phyloP scores from a whole-genome alignment of 768 basidiomycete species.

The Rhizopogon vesiculosus region DNA sequence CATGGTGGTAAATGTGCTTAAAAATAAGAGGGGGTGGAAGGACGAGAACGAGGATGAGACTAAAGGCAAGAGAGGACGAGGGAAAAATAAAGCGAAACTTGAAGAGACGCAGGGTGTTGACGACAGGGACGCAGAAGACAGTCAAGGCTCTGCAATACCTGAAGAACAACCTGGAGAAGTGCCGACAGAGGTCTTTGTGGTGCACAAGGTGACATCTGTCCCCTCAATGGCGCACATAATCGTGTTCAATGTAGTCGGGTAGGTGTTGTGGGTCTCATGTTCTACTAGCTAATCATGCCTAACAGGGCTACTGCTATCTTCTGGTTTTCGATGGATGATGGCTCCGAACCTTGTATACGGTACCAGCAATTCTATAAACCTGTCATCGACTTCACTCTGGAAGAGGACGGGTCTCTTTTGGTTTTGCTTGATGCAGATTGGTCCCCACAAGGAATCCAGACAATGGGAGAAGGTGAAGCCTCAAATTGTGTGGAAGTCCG shows the following conservation, averaged over 20 bases:
- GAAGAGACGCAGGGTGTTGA: slow-evolving; percentile 17
- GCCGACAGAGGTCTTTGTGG: slow-evolving; percentile 39
- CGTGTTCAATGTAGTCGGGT: slow-evolving; percentile 76
- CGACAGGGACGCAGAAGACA: slow-evolving; percentile 18
- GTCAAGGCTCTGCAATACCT: slow-evolving; percentile 5
- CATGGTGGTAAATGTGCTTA: slow-evolving; percentile 30
- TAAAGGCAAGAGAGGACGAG: slow-evolving; percentile 11
- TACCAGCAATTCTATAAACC: slow-evolving; percentile 52
- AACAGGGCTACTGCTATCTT: slow-evolving; percentile 69
- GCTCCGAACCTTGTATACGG: slow-evolving; percentile 20
- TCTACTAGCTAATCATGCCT: neutral
- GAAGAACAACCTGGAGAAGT: neutral
- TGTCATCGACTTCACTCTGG: slow-evolving; percentile 52
- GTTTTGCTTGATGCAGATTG: slow-evolving; percentile 48
- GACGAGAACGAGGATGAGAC: slow-evolving; percentile 23
- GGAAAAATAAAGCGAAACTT: slow-evolving; percentile 11
- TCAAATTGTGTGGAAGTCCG: slow-evolving; percentile 24
- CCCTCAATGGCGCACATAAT: slow-evolving; percentile 33
- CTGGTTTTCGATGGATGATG: slow-evolving; percentile 29
- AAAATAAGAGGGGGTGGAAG: slow-evolving; percentile 24
- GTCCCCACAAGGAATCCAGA: slow-evolving; percentile 10
- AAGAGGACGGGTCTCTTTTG: slow-evolving; percentile 35
- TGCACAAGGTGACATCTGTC: slow-evolving; percentile 51
- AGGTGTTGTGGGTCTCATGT: slow-evolving; percentile 16
- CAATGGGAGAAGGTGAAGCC: slow-evolving; percentile 12